Evolutionary conservation across 768 basidiomycete species (phyloP), one percentile per base, ranked within the genome.

Genomic region (Naganishia kalamii): DNA sequence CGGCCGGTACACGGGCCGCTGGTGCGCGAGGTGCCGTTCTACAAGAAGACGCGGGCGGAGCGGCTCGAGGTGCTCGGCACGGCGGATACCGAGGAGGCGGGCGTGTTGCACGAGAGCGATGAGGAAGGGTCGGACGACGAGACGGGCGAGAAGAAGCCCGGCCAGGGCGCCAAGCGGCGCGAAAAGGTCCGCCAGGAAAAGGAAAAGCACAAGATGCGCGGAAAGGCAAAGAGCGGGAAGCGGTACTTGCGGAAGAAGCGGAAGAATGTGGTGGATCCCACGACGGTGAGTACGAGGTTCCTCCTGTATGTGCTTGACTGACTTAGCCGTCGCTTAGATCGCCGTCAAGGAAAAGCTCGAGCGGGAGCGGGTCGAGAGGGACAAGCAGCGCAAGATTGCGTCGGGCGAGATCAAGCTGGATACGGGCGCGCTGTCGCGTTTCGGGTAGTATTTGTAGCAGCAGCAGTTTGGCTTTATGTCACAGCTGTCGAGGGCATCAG

Each of bases 191-290:
- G 69, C 65, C 70, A 73, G 70, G 85, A 87, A 76, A 78, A 76
- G 71, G 74, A 74, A 47, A 89, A 86, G 81, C 83, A 84, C 72
- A 88, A 85, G 81, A 90, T 89, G 87, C 84, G 91, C 35, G 92
- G 92, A 17, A 92, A 87, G 52, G 69, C 70, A 27, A 92, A 90
- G 82, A 88, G 85, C 75, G 74, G 92, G 74, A 94, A 92, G 78
- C 82, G 91, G 81, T 86, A 71, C 72, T 77, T 96, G 68, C 83
- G 89, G 72, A 96, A 92, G 81, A 89, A 94, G 78, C 85, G 90
- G 75, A 92, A 93, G 82, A 96, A 97, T 72, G 89, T 97, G 51
- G 85, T 97, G 68, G 92, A 97, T 75, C 90, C 90, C 40, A 63
- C 74, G 23, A 72, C 84, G 77, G 80, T 83, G 59, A 71, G 80